Base-by-base conservation (phyloP, 192 early-diverging fungal species). In the Ambispora gerdemannii region DNA sequence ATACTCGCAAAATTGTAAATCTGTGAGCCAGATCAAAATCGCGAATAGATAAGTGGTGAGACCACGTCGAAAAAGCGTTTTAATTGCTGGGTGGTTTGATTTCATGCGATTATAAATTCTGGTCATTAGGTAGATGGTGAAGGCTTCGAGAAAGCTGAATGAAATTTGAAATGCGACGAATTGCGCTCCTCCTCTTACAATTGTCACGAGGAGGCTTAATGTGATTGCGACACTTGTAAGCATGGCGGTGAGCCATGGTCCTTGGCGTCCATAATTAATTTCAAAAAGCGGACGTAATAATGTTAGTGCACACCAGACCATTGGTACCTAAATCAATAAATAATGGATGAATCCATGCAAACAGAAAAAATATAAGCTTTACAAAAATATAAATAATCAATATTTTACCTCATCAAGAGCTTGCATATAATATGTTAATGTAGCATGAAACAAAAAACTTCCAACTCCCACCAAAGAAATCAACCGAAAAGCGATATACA, bases 401-500 rank as follows among this genome's bases (percentile, higher is more conserved):
- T 72, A 19, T 4, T 80, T 77, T 50, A 84, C 72, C 60, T 88
- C 87, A 76, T 88, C 87, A 15, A 81, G 75, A 82, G 86, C 85
- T 58, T 92, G 91, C 83, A 85, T 86, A 20, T 78, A 72, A 72
- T 86, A 87, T 43, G 80, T 77, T 3, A 94, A 77, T 0, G 92
- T 91, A 19, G 83, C 89, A 74, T 92, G 92, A 81, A 92, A 92
- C 66, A 89, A 77, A 65, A 87, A 88, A 58, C 86, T 88, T 20
- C 92, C 92, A 24, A 90, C 74, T 10, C 92, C 92, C n/a, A 93
- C 86, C 0, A 90, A 76, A 17, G 86, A 81, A 50, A 93, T 82
- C 2, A 85, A 79, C 3, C 81, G 76, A 51, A 83, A 86, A 7
- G 83, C 80, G 17, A 87, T 43, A 52, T 79, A 83, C 62, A 84